Percentiles rank a stretch among this genome's conserved stretches.
Conservation (phyloP, 768 basidiomycete species). For the Psilocybe azurescens region DNA sequence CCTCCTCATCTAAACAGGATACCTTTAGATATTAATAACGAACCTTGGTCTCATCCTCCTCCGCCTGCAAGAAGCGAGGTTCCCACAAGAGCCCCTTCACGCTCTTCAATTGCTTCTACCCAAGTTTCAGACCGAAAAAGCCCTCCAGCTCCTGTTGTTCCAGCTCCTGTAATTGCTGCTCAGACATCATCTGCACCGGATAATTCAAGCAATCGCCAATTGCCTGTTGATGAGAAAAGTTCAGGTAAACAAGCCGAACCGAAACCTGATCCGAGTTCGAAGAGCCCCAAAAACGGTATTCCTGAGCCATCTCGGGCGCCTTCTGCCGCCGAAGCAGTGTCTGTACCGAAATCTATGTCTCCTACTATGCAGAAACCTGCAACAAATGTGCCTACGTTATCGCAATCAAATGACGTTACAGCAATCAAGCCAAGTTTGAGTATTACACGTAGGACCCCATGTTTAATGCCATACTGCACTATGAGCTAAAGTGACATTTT, state of each 20-base stretch:
- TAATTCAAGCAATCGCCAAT: constrained; percentile 2
- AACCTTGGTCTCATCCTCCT: constrained; percentile 25
- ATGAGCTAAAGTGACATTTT: constrained; percentile 13
- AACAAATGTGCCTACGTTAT: constrained; percentile 8
- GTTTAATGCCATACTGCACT: background rate
- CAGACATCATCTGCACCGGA: constrained; percentile 1
- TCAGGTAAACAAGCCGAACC: background rate
- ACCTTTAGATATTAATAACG: constrained; percentile 11
- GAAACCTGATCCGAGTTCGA: background rate
- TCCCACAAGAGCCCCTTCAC: constrained; percentile 47
- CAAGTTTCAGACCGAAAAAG: constrained; percentile 45
- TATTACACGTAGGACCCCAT: constrained; percentile 18
- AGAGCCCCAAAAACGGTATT: constrained; percentile 4
- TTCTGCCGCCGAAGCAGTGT: constrained; percentile 10
- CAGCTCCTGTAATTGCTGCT: constrained; percentile 12
- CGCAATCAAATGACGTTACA: constrained; percentile 10
- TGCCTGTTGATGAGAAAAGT: background rate
- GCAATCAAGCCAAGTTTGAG: constrained; percentile 2
- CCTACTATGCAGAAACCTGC: constrained; percentile 14
- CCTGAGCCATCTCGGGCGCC: background rate
- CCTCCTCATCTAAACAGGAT: constrained; percentile 19
- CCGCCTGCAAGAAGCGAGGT: constrained; percentile 16
- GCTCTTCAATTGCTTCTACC: constrained; percentile 63
- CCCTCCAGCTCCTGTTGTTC: constrained; percentile 19
- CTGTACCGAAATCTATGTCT: constrained; percentile 9